A percentile compares a stretch with the other conserved stretches of the same genome.
Conservation (phyloP, 108 stramenopile genomes). For the Conticribra weissflogii region DNA sequence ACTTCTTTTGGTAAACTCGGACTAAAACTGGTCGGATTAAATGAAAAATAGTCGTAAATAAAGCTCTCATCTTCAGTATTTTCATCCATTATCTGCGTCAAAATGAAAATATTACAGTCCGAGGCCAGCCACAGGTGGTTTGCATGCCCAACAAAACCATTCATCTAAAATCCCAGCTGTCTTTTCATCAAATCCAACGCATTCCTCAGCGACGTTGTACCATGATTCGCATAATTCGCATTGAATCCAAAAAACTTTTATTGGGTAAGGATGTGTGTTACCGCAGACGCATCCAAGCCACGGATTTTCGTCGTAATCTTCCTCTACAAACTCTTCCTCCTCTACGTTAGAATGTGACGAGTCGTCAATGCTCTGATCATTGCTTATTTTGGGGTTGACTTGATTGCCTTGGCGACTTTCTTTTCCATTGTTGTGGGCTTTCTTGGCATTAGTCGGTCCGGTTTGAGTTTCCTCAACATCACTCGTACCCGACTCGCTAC, state of each 20-base stretch:
- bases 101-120: slow-evolving; percentile 17
- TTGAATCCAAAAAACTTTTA: slow-evolving; percentile 76
- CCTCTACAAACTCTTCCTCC: slow-evolving; percentile 23
- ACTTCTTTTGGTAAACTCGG: too few relatives aligned
- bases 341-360: background rate
- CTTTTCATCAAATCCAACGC: slow-evolving; percentile 64
- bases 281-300: slow-evolving; percentile 83
- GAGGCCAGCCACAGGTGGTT: slow-evolving; percentile 39
- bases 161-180: slow-evolving; percentile 48
- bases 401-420: too few relatives aligned
- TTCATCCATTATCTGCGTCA: too few relatives aligned
- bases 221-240: slow-evolving; percentile 77
- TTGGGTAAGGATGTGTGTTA: slow-evolving; percentile 47
- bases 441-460: too few relatives aligned
- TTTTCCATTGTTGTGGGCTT: too few relatives aligned
- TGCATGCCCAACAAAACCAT: slow-evolving; percentile 46
- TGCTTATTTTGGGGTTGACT: background rate
- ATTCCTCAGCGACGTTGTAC: slow-evolving; percentile 64
- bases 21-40: too few relatives aligned
- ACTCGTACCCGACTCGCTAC: too few relatives aligned
- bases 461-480: too few relatives aligned
- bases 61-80: too few relatives aligned
- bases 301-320: slow-evolving; percentile 58
- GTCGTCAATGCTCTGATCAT: background rate
- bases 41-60: too few relatives aligned